phyloP scores from a whole-genome alignment of 108 stramenopile species.

The Schizochytrium sp. region DNA sequence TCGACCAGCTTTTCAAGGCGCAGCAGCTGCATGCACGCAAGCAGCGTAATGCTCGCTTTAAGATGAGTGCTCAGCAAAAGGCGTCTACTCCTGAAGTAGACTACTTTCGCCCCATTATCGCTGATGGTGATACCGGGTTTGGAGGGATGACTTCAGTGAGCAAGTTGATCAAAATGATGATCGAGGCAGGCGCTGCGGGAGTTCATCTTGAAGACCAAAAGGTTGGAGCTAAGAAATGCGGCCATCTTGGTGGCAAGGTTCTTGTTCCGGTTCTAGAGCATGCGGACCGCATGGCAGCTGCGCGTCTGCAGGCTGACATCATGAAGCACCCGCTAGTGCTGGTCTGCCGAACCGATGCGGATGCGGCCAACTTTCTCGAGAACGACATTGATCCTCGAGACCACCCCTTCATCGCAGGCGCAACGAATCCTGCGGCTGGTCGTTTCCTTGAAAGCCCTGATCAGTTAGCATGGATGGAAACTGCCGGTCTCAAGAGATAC shows the following conservation, averaged over 20 bases:
- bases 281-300: slow-evolving; percentile 89
- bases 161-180: slow-evolving; percentile 92
- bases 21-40: slow-evolving; percentile 92
- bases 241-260: slow-evolving; percentile 95
- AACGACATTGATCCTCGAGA: slow-evolving; percentile 92
- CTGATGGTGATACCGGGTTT: slow-evolving; percentile 94
- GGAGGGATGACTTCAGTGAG: slow-evolving; percentile 89
- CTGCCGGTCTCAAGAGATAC: slow-evolving; percentile 71
- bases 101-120: slow-evolving; percentile 91
- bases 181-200: slow-evolving; percentile 92
- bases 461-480: slow-evolving; percentile 81
- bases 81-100: slow-evolving; percentile 81
- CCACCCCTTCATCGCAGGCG: slow-evolving; percentile 94
- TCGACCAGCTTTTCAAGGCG: slow-evolving; percentile 92
- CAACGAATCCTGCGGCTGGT: slow-evolving; percentile 65
- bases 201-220: slow-evolving; percentile 80
- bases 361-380: slow-evolving; percentile 94
- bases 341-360: slow-evolving; percentile 93
- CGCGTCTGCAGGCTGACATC: slow-evolving; percentile 90
- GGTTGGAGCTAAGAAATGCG: slow-evolving; percentile 94
- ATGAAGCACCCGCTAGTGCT: slow-evolving; percentile 86
- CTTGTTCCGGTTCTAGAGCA: slow-evolving; percentile 94
- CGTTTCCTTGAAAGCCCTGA: slow-evolving; percentile 56
- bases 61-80: slow-evolving; percentile 74
- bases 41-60: slow-evolving; percentile 80